These are phyloP conservation scores for Penicillium sp. DNA, from an alignment of 2,329 filamentous ascomycete genomes.

Conservation along the genomic window DNA sequence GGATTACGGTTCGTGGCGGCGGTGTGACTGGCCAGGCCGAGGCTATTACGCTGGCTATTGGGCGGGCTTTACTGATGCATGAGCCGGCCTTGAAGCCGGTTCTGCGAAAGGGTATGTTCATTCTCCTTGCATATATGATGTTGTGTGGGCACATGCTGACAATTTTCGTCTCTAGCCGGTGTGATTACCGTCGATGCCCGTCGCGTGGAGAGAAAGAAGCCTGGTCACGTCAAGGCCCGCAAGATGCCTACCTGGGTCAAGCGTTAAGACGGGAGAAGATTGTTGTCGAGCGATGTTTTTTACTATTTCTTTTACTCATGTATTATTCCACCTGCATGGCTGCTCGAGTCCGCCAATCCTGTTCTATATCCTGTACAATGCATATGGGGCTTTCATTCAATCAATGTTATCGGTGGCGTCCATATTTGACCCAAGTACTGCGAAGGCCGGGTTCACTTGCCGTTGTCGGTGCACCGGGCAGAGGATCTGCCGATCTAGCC, in stretches of 20 bases:
- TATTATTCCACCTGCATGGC: constrained; percentile 31
- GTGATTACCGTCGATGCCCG: constrained; percentile 88
- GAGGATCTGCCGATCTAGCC: background rate
- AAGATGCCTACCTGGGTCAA: constrained; percentile 99
- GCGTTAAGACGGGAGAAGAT: constrained; percentile 49
- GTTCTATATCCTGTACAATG: constrained; percentile 35
- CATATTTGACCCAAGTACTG: constrained; percentile 2
- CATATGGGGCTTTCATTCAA: constrained; percentile 25
- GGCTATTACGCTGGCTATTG: constrained; percentile 85
- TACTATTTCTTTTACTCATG: constrained; percentile 27
- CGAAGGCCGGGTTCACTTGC: background rate
- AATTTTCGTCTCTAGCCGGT: constrained; percentile 64
- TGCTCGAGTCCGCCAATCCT: constrained; percentile 26
- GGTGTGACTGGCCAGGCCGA: constrained; percentile 95
- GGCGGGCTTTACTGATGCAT: constrained; percentile 84
- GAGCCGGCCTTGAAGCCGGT: constrained; percentile 89
- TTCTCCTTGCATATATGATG: background rate
- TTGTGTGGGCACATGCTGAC: background rate
- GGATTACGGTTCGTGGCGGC: constrained; percentile 80
- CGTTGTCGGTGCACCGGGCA: background rate
- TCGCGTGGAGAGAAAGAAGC: constrained; percentile 96
- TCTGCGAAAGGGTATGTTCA: constrained; percentile 78
- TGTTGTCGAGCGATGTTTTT: constrained; percentile 19
- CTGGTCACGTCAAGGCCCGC: constrained; percentile 91
- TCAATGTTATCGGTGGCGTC: constrained; percentile 8